A percentile compares a stretch with the other conserved stretches of the same genome.
phyloP scores from a whole-genome alignment of 2,329 filamentous ascomycete genomes.

The Sporothrix mexicana region DNA sequence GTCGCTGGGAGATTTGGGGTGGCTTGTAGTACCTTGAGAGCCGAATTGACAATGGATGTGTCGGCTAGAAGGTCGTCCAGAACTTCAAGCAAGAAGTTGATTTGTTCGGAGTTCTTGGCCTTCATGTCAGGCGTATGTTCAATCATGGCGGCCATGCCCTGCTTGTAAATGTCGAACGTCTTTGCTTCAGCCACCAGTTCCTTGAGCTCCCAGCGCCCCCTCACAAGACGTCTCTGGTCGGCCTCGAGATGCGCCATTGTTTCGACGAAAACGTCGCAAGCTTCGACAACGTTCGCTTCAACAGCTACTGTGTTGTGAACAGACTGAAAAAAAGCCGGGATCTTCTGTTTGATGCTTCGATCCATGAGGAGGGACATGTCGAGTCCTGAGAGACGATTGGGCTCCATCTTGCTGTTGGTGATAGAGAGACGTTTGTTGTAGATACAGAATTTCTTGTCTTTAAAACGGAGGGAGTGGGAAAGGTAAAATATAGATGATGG shows the following conservation, averaged over 20 bases:
- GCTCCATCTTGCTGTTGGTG: too few relatives aligned
- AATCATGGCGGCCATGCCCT: not conserved
- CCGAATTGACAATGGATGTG: not conserved
- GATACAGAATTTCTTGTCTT: too few relatives aligned
- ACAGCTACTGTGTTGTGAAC: not conserved
- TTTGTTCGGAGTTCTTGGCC: not conserved
- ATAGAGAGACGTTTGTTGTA: too few relatives aligned
- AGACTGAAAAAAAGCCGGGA: not conserved
- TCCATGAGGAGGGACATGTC: too few relatives aligned
- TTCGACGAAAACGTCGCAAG: not conserved
- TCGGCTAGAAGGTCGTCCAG: not conserved
- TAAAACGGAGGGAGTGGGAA: too few relatives aligned
- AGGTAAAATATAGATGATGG: too few relatives aligned
- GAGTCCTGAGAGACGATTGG: too few relatives aligned
- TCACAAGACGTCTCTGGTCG: not conserved
- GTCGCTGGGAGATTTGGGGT: not conserved
- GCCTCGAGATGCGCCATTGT: not conserved
- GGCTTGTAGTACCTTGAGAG: not conserved
- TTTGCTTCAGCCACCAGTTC: not conserved
- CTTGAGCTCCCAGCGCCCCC: not conserved
- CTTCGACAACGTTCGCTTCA: not conserved
- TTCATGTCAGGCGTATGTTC: not conserved
- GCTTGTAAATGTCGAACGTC: not conserved
- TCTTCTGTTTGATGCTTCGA: too few relatives aligned
- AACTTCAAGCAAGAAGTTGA: not conserved